Evolutionary conservation across 306 rosid species (phyloP).

Genomic region (Amphicarpaea edgeworthii): DNA sequence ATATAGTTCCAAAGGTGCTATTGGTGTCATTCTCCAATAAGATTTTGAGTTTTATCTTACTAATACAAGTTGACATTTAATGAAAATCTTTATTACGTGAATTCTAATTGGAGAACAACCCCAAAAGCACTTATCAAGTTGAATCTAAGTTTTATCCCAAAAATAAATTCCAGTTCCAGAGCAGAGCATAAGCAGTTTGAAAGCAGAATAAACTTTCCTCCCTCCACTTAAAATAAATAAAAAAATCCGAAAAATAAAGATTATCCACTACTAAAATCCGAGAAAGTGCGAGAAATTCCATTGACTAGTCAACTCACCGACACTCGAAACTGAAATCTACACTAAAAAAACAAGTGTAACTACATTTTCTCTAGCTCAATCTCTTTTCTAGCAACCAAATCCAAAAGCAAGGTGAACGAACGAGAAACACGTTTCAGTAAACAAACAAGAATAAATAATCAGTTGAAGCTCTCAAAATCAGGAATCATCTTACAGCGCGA

Average conservation of each 20-base stretch:
- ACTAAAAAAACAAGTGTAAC: background rate
- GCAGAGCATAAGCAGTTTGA: conserved; percentile 6
- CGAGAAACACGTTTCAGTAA: background rate
- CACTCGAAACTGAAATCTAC: background rate
- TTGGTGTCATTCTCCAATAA: background rate
- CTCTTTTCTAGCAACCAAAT: background rate
- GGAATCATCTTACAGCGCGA: conserved; percentile 72
- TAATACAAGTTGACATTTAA: background rate
- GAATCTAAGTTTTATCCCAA: background rate
- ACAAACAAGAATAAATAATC: background rate
- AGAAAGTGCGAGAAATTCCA: conserved; percentile 26
- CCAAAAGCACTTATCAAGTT: background rate
- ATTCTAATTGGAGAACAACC: background rate
- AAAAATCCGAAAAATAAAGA: background rate
- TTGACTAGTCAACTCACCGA: conserved; percentile 37
- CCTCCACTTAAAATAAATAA: conserved; percentile 6
- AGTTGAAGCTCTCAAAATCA: conserved; percentile 28
- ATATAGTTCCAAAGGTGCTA: background rate
- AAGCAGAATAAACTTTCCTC: conserved; percentile 2
- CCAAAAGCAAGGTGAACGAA: conserved; percentile 12
- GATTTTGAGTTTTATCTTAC: background rate
- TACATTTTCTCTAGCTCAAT: conserved; percentile 10
- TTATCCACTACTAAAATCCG: background rate
- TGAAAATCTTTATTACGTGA: background rate
- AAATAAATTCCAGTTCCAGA: conserved; percentile 44